Evolutionary conservation across 768 basidiomycete species (phyloP).

Genomic region (Amanita fuliginea): DNA sequence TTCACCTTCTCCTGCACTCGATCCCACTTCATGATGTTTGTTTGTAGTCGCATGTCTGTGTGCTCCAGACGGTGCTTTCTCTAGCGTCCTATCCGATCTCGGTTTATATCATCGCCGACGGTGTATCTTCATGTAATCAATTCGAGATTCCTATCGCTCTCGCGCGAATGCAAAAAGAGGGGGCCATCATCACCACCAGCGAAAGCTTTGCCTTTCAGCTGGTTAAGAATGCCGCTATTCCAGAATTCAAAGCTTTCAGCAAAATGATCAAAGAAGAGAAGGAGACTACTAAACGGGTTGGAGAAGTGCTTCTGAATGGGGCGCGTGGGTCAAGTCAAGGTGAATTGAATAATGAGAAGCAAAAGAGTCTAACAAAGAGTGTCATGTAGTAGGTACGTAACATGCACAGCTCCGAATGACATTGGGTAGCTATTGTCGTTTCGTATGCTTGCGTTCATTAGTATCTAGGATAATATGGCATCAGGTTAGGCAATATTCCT

Average conservation of each 20-base stretch:
- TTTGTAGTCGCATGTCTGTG: slow-evolving; percentile 77
- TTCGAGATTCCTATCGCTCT: slow-evolving; percentile 74
- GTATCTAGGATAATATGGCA: too few species aligned
- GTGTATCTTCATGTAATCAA: slow-evolving; percentile 70
- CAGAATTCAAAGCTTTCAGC: slow-evolving; percentile 65
- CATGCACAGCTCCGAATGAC: background rate
- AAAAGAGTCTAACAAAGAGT: background rate
- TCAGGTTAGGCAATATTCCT: too few species aligned
- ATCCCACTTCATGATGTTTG: background rate
- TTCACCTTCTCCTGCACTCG: background rate
- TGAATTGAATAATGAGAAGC: background rate
- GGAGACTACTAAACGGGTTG: slow-evolving; percentile 38
- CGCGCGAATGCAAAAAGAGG: slow-evolving; percentile 56
- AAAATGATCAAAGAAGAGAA: slow-evolving; percentile 71
- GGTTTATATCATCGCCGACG: slow-evolving; percentile 74
- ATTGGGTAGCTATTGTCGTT: background rate
- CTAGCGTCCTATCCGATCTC: slow-evolving; percentile 32
- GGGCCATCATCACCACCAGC: slow-evolving; percentile 69
- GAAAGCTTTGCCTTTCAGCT: slow-evolving; percentile 77
- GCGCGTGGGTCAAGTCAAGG: background rate
- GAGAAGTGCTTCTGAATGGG: slow-evolving; percentile 11
- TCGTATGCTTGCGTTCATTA: too few species aligned
- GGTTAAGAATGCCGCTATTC: slow-evolving; percentile 47
- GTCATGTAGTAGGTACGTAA: slow-evolving; percentile 2
- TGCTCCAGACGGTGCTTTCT: slow-evolving; percentile 74